Conservation (phyloP, 768 basidiomycete species). For the Dioszegia crocea region DNA sequence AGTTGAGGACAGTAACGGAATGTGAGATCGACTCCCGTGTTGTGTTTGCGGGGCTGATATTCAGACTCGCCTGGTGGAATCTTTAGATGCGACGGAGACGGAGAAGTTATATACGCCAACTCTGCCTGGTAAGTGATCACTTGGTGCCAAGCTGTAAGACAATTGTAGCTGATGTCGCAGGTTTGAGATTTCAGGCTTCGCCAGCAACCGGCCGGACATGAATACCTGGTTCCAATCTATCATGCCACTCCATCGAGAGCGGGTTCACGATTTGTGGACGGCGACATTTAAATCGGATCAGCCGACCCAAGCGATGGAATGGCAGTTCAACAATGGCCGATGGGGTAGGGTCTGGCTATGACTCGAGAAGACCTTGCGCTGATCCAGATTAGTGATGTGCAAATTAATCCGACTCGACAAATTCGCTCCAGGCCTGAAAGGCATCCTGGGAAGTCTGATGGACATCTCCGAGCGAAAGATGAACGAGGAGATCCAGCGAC, state of each 20-base stretch:
- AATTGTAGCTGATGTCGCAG: constrained; percentile 12
- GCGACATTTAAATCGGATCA: constrained; percentile 8
- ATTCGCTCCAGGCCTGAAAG: constrained; percentile 20
- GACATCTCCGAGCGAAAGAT: constrained; percentile 46
- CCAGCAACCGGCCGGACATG: constrained; percentile 13
- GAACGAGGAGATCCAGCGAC: constrained; percentile 42
- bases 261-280: constrained; percentile 17
- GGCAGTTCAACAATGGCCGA: constrained; percentile 27
- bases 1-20: constrained; percentile 46
- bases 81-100: constrained; percentile 31
- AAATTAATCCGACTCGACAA: constrained; percentile 27
- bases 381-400: neutral
- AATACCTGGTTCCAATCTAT: constrained; percentile 23
- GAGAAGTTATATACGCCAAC: constrained; percentile 29
- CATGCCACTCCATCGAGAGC: constrained; percentile 1
- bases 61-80: constrained; percentile 46
- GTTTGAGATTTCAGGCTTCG: constrained; percentile 29
- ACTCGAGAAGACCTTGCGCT: neutral
- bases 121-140: constrained; percentile 32
- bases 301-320: constrained; percentile 15
- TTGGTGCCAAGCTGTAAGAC: neutral
- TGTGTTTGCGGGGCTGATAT: neutral
- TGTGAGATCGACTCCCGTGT: constrained; percentile 10
- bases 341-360: constrained; percentile 18
- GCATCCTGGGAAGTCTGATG: constrained; percentile 30